phyloP scores from a whole-genome alignment of 1,284 basidiomycete species.

The Dichomitus squalens region DNA sequence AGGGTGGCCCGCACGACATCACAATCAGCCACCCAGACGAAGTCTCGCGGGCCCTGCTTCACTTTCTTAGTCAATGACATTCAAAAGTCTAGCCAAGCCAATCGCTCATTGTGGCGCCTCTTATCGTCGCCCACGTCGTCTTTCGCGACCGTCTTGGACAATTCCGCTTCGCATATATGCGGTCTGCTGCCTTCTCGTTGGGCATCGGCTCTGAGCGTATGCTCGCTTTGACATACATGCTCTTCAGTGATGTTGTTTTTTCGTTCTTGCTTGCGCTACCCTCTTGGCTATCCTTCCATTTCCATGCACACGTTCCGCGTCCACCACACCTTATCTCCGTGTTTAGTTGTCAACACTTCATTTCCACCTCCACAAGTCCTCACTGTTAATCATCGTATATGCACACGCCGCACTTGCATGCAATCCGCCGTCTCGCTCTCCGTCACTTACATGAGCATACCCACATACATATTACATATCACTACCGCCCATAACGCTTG shows the following conservation, averaged over 20 bases:
- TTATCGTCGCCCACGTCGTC: neutral
- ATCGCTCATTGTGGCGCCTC: neutral
- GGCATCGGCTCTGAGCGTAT: neutral
- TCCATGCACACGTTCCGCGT: neutral
- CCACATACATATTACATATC: neutral
- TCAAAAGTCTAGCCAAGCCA: neutral
- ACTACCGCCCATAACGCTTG: neutral
- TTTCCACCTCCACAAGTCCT: neutral
- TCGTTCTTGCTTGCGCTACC: neutral
- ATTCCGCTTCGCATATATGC: neutral
- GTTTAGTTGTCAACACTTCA: neutral
- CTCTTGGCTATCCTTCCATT: neutral
- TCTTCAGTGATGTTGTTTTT: neutral
- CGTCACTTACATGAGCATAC: neutral
- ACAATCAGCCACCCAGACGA: conserved; percentile 56
- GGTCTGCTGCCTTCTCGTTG: neutral
- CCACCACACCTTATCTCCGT: neutral
- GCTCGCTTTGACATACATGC: neutral
- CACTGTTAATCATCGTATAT: neutral
- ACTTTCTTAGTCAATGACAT: conserved; percentile 37
- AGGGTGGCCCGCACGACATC: conserved; percentile 65
- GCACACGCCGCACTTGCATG: neutral
- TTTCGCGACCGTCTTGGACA: neutral
- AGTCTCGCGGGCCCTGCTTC: conserved; percentile 42
- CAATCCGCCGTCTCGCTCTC: neutral